Base-by-base conservation (phyloP, 75 land plant genomes). In the Cupressus sempervirens region DNA sequence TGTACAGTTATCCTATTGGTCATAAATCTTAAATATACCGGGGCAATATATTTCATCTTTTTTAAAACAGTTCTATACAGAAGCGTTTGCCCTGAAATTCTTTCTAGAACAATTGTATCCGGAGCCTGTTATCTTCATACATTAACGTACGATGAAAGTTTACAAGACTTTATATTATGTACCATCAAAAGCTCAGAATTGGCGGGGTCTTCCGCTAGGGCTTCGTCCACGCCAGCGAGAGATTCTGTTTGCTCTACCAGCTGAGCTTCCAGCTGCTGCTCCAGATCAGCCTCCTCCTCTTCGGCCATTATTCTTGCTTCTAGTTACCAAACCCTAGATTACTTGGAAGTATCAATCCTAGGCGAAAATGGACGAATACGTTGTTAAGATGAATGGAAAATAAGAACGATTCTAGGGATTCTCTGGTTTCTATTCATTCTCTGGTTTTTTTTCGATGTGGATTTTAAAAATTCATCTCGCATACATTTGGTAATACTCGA, bases 211-310 rank as follows among this genome's bases (percentile, higher is more conserved):
- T 83, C 82, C 11, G 84, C 85, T 0, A 97, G 92, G 68, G 98
- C 99, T 68, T 97, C 91, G 20, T 89, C 83, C 50, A 97, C 62
- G n/a, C 92, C 91, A 35, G 76, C 23, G n/a, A 97, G 86, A 10
- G 96, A 97, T 56, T 88, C 93, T 62, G 81, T 91, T 79, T 97
- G 96, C 82, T 97, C 98, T 10, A 87, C 81, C 41, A 95, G 75
- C 58, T 97, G 95, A 72, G 73, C 82, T 84, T 95, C 95, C 45
- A 97, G 88, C 91, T 97, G 94, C 40, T 77, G 76, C 88, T 97
- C 99, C 23, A 97, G 82, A 65, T 72, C 83, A 34, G 40, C 86
- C 86, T 93, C 94, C 58, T 84, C 90, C 23, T 79, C 89, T 73
- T 56, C 83, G 83, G 88, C 91, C 93, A 89, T 90, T 70, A 32